These are phyloP conservation scores for Pythium aristosporum DNA, from an alignment of 352 stramenopile genomes.

Conservation along the genomic window DNA sequence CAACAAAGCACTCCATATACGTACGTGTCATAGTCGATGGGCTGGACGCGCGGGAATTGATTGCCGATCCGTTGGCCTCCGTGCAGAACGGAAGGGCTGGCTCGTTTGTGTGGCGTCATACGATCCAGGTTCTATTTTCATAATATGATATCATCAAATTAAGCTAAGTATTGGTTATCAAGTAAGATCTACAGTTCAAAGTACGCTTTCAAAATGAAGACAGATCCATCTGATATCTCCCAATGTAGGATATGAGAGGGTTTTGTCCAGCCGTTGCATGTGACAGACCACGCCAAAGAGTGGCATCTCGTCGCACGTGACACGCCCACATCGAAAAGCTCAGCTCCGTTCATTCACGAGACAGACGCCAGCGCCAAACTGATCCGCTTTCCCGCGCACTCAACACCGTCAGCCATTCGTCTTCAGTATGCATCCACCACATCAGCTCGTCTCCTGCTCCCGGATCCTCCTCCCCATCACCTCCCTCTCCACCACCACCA, in stretches of 20 bases:
- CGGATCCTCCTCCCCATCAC: not conserved
- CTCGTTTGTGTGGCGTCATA: not conserved
- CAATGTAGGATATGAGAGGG: not conserved
- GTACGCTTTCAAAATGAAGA: no score
- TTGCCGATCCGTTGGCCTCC: constrained; percentile 8
- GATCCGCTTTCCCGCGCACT: not conserved
- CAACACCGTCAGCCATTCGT: constrained; percentile 15
- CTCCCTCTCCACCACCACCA: not conserved
- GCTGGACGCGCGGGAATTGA: not conserved
- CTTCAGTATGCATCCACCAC: constrained; percentile 6
- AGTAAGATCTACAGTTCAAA: not conserved
- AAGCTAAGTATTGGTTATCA: not conserved
- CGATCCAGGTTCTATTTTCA: not conserved
- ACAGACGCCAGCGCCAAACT: not conserved
- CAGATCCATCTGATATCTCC: not conserved
- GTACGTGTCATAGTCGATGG: no score
- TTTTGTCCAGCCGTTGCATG: constrained; percentile 1
- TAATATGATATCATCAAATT: not conserved
- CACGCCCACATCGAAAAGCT: constrained; percentile 10
- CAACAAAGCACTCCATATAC: no score
- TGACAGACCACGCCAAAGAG: constrained; percentile 14
- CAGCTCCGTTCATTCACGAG: not conserved
- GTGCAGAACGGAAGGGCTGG: not conserved
- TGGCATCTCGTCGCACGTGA: constrained; percentile 22
- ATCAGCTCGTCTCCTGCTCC: not conserved